These are phyloP conservation scores for Pisolithus marmoratus DNA, from an alignment of 768 basidiomycete genomes.

Conservation along the genomic window DNA sequence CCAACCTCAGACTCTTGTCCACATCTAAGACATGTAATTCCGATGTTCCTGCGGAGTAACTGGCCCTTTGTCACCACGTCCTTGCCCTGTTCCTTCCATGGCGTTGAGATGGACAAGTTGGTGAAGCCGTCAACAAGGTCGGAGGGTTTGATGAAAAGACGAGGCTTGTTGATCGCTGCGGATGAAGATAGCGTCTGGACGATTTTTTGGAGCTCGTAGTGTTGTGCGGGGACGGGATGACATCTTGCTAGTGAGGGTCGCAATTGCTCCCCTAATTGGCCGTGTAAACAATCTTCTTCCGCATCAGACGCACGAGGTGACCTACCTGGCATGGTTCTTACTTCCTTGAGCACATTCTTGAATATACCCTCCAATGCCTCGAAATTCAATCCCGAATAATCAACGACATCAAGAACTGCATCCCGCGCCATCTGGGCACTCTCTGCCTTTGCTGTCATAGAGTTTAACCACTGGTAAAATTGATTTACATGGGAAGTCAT, in stretches of 20 bases:
- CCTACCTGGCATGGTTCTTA: conserved; percentile 19
- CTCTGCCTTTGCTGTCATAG: conserved; percentile 52
- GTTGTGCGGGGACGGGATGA: conserved; percentile 45
- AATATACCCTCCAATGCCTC: conserved; percentile 45
- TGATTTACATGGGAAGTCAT: conserved; percentile 53
- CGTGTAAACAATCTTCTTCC: no score
- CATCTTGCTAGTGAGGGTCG: conserved; percentile 55
- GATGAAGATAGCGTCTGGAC: conserved; percentile 44
- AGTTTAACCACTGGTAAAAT: conserved; percentile 49
- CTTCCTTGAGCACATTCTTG: conserved; percentile 27
- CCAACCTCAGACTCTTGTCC: conserved; percentile 49
- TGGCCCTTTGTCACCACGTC: conserved; percentile 65
- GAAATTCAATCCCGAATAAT: conserved; percentile 61
- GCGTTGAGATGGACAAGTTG: conserved; percentile 34
- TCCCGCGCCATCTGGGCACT: conserved; percentile 60
- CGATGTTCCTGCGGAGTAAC: conserved; percentile 34
- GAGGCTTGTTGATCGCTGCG: conserved; percentile 54
- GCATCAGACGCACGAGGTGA: neutral
- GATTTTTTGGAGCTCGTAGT: conserved; percentile 36
- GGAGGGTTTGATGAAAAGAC: conserved; percentile 63
- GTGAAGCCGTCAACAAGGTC: conserved; percentile 65
- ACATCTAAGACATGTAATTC: conserved; percentile 56
- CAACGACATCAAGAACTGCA: conserved; percentile 55
- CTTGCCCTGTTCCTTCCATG: conserved; percentile 33
- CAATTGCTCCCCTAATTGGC: conserved; percentile 40